Base-by-base conservation (phyloP, 768 basidiomycete species). In the Mrakia gelida region DNA sequence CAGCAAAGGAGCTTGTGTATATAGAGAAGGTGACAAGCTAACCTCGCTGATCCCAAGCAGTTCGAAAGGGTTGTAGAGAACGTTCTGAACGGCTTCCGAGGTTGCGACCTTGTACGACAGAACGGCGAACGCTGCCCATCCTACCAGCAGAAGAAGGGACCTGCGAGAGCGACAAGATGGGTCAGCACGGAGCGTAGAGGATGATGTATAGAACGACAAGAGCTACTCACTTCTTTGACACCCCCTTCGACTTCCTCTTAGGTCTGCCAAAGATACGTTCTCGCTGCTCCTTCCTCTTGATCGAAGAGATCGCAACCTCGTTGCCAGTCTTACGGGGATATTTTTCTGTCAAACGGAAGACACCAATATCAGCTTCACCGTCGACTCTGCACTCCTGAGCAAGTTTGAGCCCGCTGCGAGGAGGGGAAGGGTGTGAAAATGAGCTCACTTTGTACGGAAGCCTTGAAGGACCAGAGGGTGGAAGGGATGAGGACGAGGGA, bases 51-150 rank as follows among this genome's bases (percentile, higher is more conserved):
- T 89, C 26, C 92, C 95, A 34, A 99, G 87, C 81, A 98, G 96
- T 80, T 94, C 91, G 81, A 95, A 99, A 1, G 97, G 97, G 84
- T 98, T 89, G 84, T 98, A 99, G 18, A 95, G 83, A 81, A 89
- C 90, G 85, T 86, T 88, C 80, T 92, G 89, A 74, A 88, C 75
- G 26, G 73, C 80, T 80, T 88, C 86, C 78, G 88, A 85, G 72
- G 86, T 87, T 11, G 88, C 87, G 52, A 89, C 90, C 82, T 88
- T 88, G 85, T 91, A 91, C n/a, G 86, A 88, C 45, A 95, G 84
- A 80, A 89, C 89, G 11, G 86, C 90, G 77, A 95, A 89, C 1
- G 89, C 75, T 13, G 87, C 85, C 95, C 95, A 98, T 75, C 93
- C 94, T 45, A 87, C 83, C 26, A 89, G 80, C 21, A 93, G 85